A percentile compares a stretch with the other conserved stretches of the same genome.
These are phyloP conservation scores for Phyllosticta paracitricarpa DNA, from an alignment of 2,329 filamentous ascomycete species.

Conservation along the genomic window DNA sequence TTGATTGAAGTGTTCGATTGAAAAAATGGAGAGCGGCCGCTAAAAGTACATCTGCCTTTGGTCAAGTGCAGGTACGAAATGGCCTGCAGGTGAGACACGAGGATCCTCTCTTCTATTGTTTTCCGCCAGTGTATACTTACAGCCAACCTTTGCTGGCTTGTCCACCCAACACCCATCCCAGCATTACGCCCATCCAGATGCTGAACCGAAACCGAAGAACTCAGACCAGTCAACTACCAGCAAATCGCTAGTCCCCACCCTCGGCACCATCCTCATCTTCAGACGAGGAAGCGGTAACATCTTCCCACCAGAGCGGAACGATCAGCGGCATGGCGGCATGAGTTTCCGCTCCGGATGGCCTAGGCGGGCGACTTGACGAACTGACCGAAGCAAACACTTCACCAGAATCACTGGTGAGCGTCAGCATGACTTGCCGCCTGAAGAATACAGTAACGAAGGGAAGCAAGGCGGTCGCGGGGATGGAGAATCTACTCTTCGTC, in stretches of 20 bases:
- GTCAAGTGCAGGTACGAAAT: not conserved
- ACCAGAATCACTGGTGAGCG: too few species aligned
- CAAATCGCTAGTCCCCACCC: not conserved
- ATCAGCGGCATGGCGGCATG: too few species aligned
- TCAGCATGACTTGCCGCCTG: not conserved
- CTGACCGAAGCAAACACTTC: too few species aligned
- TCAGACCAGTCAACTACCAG: not conserved
- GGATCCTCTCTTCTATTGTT: not conserved
- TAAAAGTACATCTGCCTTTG: not conserved
- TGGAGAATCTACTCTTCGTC: slow-evolving; percentile 19
- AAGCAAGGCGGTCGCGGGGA: not conserved
- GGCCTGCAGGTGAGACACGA: not conserved
- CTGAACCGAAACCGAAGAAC: not conserved
- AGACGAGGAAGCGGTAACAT: not conserved
- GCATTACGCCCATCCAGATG: not conserved
- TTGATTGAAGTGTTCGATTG: not conserved
- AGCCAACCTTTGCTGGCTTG: not conserved
- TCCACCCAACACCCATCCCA: not conserved
- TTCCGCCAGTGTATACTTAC: not conserved
- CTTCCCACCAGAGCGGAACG: too few species aligned
- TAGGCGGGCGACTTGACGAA: too few species aligned
- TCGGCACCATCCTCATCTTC: not conserved
- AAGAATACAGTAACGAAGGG: not conserved
- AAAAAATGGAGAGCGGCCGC: not conserved
- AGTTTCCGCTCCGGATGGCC: too few species aligned